phyloP scores from a whole-genome alignment of 371 early-diverging fungal genomes.

The Rhizomucor pusillus region DNA sequence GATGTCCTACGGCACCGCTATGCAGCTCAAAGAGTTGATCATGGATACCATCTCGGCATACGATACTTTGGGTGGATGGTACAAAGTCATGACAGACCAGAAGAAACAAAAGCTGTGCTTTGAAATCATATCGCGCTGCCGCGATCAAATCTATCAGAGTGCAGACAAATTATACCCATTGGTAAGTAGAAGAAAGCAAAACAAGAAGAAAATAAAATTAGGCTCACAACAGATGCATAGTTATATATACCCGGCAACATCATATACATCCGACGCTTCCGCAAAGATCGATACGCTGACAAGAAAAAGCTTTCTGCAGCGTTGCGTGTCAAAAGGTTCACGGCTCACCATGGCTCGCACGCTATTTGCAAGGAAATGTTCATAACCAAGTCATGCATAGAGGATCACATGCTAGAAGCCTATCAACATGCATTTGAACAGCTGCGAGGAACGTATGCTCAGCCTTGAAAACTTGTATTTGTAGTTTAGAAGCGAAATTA shows the following conservation, averaged over 20 bases:
- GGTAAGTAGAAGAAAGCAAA: conserved; percentile 17
- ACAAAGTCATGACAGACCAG: conserved; percentile 16
- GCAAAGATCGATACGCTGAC: conserved; percentile 12
- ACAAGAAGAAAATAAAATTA: neutral
- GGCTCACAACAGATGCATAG: too few species aligned
- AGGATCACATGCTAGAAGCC: conserved; percentile 36
- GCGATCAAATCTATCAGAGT: conserved; percentile 20
- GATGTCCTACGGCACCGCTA: conserved; percentile 71
- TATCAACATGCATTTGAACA: conserved; percentile 32
- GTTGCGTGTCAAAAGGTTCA: conserved; percentile 11
- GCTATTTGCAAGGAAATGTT: conserved; percentile 33
- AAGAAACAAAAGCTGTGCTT: conserved; percentile 25
- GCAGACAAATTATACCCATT: conserved; percentile 30
- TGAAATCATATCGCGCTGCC: conserved; percentile 26
- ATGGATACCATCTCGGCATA: conserved; percentile 39
- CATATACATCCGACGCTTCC: conserved; percentile 27
- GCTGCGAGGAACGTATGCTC: conserved; percentile 14
- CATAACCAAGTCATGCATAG: conserved; percentile 38
- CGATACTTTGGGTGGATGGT: conserved; percentile 27
- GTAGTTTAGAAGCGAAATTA: too few species aligned
- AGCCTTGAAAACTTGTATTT: conserved; percentile 3
- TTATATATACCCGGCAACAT: conserved; percentile 44
- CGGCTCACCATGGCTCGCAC: conserved; percentile 17
- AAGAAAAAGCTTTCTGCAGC: conserved; percentile 22
- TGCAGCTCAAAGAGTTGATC: conserved; percentile 42